phyloP scores from a whole-genome alignment of 805 yeast genomes.

The Candida lessepsii region DNA sequence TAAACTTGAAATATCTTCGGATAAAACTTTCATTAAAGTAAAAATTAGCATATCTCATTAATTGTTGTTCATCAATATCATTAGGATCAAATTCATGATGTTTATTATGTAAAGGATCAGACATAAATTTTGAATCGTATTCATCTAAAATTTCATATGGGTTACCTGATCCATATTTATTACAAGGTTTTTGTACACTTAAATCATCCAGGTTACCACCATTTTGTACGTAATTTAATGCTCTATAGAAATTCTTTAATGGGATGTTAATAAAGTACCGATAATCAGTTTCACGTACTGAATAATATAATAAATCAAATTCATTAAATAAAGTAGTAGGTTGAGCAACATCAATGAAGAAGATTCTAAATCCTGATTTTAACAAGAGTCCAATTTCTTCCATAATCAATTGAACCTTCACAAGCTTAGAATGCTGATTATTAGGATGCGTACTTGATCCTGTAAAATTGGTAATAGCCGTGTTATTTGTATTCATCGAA shows the following conservation, averaged over 20 bases:
- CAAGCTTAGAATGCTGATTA: conserved; percentile 12
- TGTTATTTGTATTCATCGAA: conserved; percentile 9
- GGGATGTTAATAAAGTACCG: conserved; percentile 45
- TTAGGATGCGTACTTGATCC: conserved; percentile 6
- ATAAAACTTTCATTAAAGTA: conserved; percentile 32
- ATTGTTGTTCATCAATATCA: conserved; percentile 14
- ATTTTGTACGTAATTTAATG: conserved; percentile 39
- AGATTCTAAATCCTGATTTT: conserved; percentile 51
- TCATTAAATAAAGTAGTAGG: conserved; percentile 42
- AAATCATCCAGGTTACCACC: conserved; percentile 20
- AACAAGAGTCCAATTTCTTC: conserved; percentile 57
- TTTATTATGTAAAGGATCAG: conserved; percentile 13
- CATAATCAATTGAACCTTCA: conserved; percentile 43
- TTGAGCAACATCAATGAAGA: conserved; percentile 43
- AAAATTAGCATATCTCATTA: conserved; percentile 33
- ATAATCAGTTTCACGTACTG: conserved; percentile 41
- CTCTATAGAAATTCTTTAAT: conserved; percentile 46
- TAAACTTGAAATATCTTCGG: conserved; percentile 36
- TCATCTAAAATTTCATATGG: conserved; percentile 20
- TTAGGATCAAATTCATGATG: not conserved
- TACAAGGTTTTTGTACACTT: conserved; percentile 16
- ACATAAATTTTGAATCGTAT: conserved; percentile 21
- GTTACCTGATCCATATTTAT: conserved; percentile 28
- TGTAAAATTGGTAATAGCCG: conserved; percentile 1
- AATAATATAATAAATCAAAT: conserved; percentile 41